A percentile compares a stretch with the other conserved stretches of the same genome.
phyloP scores from a whole-genome alignment of 345 rosid species.

The Gynandropsis gynandra region DNA sequence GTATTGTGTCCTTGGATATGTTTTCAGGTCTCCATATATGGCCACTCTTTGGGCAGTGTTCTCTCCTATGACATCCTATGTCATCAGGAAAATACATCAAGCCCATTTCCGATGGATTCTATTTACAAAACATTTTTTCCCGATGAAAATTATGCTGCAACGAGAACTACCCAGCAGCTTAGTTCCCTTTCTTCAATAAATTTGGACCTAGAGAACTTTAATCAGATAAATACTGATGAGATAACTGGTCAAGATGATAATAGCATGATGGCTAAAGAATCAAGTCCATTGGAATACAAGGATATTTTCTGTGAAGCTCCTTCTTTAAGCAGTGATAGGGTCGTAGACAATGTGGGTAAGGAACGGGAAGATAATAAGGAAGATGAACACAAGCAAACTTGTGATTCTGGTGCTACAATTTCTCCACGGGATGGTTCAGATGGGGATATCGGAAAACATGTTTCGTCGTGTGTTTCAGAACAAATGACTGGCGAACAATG shows the following conservation, averaged over 20 bases:
- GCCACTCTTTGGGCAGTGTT: conserved; percentile 97
- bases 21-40: conserved; percentile 78
- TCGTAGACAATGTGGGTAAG: conserved; percentile 23
- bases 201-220: conserved; percentile 26
- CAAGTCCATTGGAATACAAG: conserved; percentile 21
- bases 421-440: conserved; percentile 25
- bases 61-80: conserved; percentile 95
- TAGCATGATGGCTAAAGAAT: conserved; percentile 25
- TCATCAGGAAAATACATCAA: conserved; percentile 80
- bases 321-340: conserved; percentile 24
- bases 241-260: conserved; percentile 26
- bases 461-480: conserved; percentile 24
- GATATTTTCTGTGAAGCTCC: conserved; percentile 26
- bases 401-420: conserved; percentile 19
- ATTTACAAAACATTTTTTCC: conserved; percentile 44
- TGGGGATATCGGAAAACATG: conserved; percentile 24
- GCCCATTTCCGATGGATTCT: conserved; percentile 77
- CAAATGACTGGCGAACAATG: conserved; percentile 24
- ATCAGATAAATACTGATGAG: conserved; percentile 20
- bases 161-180: conserved; percentile 26
- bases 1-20: conserved; percentile 18
- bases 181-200: conserved; percentile 19
- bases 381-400: conserved; percentile 24
- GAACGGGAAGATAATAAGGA: conserved; percentile 27
- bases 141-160: conserved; percentile 31